phyloP scores from a whole-genome alignment of 2,329 filamentous ascomycete genomes.

The Talaromyces sp. region DNA sequence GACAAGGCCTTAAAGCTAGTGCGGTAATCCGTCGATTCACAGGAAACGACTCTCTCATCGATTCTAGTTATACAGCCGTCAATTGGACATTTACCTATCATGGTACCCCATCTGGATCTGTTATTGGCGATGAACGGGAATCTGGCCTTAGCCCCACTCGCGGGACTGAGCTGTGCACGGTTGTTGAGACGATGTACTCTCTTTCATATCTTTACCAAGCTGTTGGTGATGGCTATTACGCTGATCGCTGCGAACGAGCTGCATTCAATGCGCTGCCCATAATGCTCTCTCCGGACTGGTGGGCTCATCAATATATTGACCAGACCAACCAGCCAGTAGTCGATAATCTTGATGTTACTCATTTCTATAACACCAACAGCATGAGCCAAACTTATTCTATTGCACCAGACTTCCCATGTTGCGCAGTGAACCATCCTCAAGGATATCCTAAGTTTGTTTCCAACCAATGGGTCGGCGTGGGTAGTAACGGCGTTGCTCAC shows the following conservation, averaged over 20 bases:
- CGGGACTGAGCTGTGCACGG: not conserved
- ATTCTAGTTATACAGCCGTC: not conserved
- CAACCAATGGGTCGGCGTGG: too few species aligned
- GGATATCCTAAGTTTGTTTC: too few species aligned
- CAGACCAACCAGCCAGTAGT: not conserved
- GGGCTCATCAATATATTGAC: not conserved
- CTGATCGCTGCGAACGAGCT: not conserved
- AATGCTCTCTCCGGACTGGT: not conserved
- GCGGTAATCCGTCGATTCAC: too few species aligned
- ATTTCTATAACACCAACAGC: not conserved
- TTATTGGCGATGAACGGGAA: not conserved
- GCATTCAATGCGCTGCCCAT: not conserved
- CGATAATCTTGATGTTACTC: not conserved
- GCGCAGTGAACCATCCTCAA: too few species aligned
- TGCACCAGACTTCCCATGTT: too few species aligned
- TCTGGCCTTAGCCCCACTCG: not conserved
- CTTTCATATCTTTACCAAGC: not conserved
- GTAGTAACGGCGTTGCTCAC: too few species aligned
- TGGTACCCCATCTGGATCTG: not conserved
- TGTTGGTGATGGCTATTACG: not conserved
- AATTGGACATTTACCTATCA: not conserved
- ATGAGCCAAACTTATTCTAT: too few species aligned
- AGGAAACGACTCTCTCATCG: too few species aligned
- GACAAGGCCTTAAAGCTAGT: not conserved
- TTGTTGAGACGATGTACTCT: not conserved